Base-by-base conservation (phyloP, 495 filamentous ascomycete species). In the Parachaetomium inaequale region DNA sequence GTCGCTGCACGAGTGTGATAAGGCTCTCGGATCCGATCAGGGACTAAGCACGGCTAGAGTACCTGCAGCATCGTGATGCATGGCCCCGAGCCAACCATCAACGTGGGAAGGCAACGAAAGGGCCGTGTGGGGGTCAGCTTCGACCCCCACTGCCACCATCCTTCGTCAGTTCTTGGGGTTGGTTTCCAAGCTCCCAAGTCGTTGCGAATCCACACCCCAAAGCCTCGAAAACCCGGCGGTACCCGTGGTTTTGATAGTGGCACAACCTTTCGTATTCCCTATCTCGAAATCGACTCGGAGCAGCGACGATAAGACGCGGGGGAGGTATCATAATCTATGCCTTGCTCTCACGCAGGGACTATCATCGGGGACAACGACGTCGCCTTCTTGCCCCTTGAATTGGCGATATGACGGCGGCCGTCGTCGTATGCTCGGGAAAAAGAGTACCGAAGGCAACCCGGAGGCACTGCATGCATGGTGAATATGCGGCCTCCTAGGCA, bases 201-300 rank as follows among this genome's bases (percentile, higher is more conserved):
- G 40, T n/a, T 52, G 49, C 49, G 28, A 32, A 28, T 32, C 49
- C 49, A 52, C 26, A 10, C 25, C 29, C 26, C 47, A 45, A 54
- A 28, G 21, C 58, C 58, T 54, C 23, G 0, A 45, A 34, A 61
- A 43, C 26, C 58, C 58, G 58, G 31, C 34, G 25, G 14, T 55
- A 61, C 28, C 59, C 59, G 50, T n/a, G 52, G 10, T 2, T 19
- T 10, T 36, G 8, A 23, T 15, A 17, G 3, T 2, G 43, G 21
- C 19, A 59, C 45, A 23, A 43, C 19, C 14, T 32, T 17, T 43
- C 21, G 17, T 34, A 26, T 25, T 8, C n/a, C n/a, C 29, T n/a
- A 25, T 28, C 43, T 50, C 50, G n/a, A 28, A 5, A 26, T 34
- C 28, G 14, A n/a, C n/a, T 23, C 23, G 26, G 43, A 25, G 26